Evolutionary conservation across 331 rosid species (phyloP), one percentile per base, ranked within the genome.

Genomic region (Prunus yedoensis): DNA sequence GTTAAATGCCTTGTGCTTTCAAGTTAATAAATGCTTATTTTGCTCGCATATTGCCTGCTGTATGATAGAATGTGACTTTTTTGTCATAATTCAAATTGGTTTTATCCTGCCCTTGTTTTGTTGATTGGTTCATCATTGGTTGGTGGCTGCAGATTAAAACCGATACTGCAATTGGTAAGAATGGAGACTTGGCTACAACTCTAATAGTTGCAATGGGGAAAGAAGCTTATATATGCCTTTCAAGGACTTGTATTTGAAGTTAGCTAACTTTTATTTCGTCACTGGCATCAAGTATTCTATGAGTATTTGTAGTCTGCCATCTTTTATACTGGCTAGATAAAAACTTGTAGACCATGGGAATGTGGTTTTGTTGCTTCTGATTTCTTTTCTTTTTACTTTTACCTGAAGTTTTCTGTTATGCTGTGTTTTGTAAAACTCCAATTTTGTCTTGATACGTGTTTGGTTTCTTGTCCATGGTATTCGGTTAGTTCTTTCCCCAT

Each of bases 131-230:
- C 68, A 18, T 9, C 68, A 28, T 47, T 10, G 25, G 59, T 18
- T 70, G 74, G 38, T 47, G 71, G 14, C 25, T 75, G 71, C 78
- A 63, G 70, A 21, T 35, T 30, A 25, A 65, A 27, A 32, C 30
- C 9, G 72, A 21, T 30, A 20, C 9, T n/a, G 18, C 52, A 4
- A 32, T 20, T 51, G 61, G 62, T 10, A 21, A 53, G 52, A 74
- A 28, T 5, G 13, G 62, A 52, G 71, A 62, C 71, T n/a, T 61
- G 50, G 17, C 51, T 74, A 18, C 68, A 2, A 11, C 77, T 25
- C 46, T 68, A 28, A 30, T 70, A 5, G 69, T 60, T 21, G 70
- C 46, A 21, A 25, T 15, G 32, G 25, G 13, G 5, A 61, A 28
- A 23, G 43, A 58, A 38, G 41, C 21, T 5, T 23, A 16, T 10